Evolutionary conservation across 1,284 basidiomycete species (phyloP).

Genomic region (Agaricales sp.): DNA sequence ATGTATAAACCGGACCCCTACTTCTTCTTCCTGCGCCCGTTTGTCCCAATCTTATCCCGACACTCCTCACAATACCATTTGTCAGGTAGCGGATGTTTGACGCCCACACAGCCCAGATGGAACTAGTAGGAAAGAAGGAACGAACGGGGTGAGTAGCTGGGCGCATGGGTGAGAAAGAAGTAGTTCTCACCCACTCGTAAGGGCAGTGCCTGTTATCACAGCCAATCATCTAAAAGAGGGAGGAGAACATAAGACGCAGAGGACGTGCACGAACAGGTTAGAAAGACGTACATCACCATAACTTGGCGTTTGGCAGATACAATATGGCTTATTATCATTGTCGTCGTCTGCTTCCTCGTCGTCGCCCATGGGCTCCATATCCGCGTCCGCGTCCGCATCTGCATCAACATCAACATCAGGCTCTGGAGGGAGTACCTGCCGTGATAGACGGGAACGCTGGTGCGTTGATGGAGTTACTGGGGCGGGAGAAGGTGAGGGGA

Average conservation of each 20-base stretch:
- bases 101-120: neutral
- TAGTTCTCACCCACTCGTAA: neutral
- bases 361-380: slow-evolving; percentile 13
- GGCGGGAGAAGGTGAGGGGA: slow-evolving; percentile 9
- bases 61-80: neutral
- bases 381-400: slow-evolving; percentile 21
- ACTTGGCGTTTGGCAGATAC: neutral
- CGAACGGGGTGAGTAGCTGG: too few species aligned
- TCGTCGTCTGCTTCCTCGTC: neutral
- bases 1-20: too few species aligned
- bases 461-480: slow-evolving; percentile 11
- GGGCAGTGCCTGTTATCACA: neutral
- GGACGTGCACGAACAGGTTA: neutral
- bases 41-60: neutral
- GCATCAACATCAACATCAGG: slow-evolving; percentile 9
- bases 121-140: neutral
- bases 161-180: too few species aligned
- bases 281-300: neutral
- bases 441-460: slow-evolving; percentile 30
- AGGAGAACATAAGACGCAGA: neutral
- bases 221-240: neutral
- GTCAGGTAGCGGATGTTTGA: neutral
- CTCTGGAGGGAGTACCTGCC: slow-evolving; percentile 27
- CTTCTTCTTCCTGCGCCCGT: neutral
- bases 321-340: neutral